Evolutionary conservation across 2,329 filamentous ascomycete species (phyloP).

Genomic region (Paracoccidioides brasiliensis): DNA sequence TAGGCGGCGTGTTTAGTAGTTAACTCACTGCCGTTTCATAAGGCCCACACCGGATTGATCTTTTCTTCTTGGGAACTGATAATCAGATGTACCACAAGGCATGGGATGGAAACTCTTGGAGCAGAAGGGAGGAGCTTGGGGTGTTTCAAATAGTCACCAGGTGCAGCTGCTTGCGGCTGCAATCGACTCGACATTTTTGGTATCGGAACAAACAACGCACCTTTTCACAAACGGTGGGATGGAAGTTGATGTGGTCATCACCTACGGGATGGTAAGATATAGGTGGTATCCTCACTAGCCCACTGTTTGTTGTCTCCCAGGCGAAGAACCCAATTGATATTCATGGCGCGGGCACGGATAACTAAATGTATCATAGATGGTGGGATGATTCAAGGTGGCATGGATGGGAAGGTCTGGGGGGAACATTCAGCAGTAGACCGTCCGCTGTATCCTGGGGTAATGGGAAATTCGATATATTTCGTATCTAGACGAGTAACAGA

Average conservation of each 20-base stretch:
- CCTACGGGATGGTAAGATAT: slow-evolving; percentile 1
- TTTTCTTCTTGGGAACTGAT: slow-evolving; percentile 14
- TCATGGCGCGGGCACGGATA: slow-evolving; percentile 13
- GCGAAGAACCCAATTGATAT: slow-evolving; percentile 12
- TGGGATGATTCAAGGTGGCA: slow-evolving; percentile 11
- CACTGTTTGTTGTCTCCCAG: slow-evolving; percentile 14
- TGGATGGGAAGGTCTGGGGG: slow-evolving; percentile 9
- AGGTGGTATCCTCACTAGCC: slow-evolving; percentile 11
- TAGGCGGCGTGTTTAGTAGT: slow-evolving; percentile 13
- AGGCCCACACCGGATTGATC: slow-evolving; percentile 11
- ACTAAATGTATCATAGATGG: slow-evolving; percentile 11
- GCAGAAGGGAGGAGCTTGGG: background rate
- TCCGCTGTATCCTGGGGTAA: slow-evolving; percentile 8
- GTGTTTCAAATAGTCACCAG: background rate
- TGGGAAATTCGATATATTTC: slow-evolving; percentile 10
- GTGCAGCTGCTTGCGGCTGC: background rate
- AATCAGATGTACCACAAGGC: slow-evolving; percentile 9
- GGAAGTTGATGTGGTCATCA: background rate
- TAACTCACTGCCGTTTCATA: slow-evolving; percentile 12
- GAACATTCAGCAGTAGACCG: slow-evolving; percentile 8
- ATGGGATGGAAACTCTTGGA: slow-evolving; percentile 4
- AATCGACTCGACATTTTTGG: background rate
- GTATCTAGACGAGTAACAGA: slow-evolving; percentile 8
- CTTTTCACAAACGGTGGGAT: background rate
- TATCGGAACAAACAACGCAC: background rate